Conservation (phyloP, 306 rosid genomes). For the Alnus glutinosa region DNA sequence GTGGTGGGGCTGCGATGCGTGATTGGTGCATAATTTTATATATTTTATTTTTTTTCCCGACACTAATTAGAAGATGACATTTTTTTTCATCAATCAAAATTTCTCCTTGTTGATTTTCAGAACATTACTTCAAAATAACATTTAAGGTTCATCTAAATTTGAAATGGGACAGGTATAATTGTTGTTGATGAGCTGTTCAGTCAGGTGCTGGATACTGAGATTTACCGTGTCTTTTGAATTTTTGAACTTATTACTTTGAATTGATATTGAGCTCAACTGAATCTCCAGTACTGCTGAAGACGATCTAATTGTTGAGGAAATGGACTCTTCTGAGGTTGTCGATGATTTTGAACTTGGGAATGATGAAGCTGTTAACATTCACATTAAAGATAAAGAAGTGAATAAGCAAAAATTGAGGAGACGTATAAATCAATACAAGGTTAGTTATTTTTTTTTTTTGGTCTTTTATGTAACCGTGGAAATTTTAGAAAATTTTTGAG, state of each 20-base stretch:
- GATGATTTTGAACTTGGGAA: constrained; percentile 87
- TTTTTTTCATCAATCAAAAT: background rate
- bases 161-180: background rate
- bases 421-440: constrained; percentile 67
- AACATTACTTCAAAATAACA: background rate
- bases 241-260: constrained; percentile 6
- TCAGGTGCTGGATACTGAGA: background rate
- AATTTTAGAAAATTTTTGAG: background rate
- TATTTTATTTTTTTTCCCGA: background rate
- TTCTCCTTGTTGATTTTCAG: background rate
- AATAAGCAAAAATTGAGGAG: constrained; percentile 71
- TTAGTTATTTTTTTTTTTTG: constrained; percentile 12
- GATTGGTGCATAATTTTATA: background rate
- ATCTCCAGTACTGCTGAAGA: constrained; percentile 80
- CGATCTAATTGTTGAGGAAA: constrained; percentile 74
- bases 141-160: background rate
- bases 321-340: constrained; percentile 69
- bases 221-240: background rate
- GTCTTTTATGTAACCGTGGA: background rate
- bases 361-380: constrained; percentile 73
- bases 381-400: constrained; percentile 68
- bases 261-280: background rate
- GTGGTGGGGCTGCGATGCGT: background rate
- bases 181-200: constrained; percentile 1
- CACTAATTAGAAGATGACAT: background rate